Evolutionary conservation across 2,329 filamentous ascomycete species (phyloP).

Genomic region (Penicillium sp.): DNA sequence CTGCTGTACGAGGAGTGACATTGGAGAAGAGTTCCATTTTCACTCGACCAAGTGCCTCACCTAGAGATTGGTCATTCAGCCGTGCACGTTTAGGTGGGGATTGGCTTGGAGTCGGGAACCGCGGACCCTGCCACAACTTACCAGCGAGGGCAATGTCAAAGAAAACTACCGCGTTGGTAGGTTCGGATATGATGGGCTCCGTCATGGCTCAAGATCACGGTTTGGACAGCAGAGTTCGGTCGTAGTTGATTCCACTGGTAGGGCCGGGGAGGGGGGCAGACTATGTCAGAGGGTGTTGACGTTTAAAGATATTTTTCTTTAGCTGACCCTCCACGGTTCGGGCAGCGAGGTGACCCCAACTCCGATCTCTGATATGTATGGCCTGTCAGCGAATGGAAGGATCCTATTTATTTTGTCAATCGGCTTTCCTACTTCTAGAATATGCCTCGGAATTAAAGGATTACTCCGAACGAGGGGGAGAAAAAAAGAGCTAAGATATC

Average conservation of each 20-base stretch:
- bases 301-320: too few species aligned
- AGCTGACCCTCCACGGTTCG: too few species aligned
- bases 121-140: too few species aligned
- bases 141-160: slow-evolving; percentile 50
- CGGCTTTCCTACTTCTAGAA: too few species aligned
- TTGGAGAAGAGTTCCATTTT: slow-evolving; percentile 89
- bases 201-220: slow-evolving; percentile 8
- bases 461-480: too few species aligned
- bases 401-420: too few species aligned
- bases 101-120: not conserved
- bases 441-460: too few species aligned
- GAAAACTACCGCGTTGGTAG: slow-evolving; percentile 48
- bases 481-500: too few species aligned
- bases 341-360: too few species aligned
- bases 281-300: too few species aligned
- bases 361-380: too few species aligned
- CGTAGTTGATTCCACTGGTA: not conserved
- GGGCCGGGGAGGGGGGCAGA: not conserved
- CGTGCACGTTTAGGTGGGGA: not conserved
- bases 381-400: too few species aligned
- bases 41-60: slow-evolving; percentile 79
- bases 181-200: slow-evolving; percentile 6
- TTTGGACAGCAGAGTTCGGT: not conserved
- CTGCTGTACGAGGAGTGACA: slow-evolving; percentile 79
- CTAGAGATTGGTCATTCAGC: slow-evolving; percentile 46